A percentile compares a stretch with the other conserved stretches of the same genome.
Evolutionary conservation across 2,329 filamentous ascomycete species (phyloP).

Genomic region (Aspergillus brunneoviolaceus): DNA sequence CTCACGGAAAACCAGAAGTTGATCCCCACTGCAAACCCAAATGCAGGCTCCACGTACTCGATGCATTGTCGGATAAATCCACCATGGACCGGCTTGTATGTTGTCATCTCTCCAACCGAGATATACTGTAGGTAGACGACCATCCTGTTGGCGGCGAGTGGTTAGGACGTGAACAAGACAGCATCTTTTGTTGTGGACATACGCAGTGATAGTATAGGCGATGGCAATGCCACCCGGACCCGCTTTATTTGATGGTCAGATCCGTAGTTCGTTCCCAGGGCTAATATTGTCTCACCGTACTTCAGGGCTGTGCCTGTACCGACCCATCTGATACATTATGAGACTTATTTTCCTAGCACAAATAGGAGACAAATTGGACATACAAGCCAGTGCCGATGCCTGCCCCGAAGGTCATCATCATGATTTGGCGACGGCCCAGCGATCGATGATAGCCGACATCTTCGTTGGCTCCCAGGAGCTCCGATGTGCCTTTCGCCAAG

Average conservation of each 20-base stretch:
- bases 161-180: not conserved
- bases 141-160: constrained; percentile 20
- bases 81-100: constrained; percentile 34
- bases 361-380: not conserved
- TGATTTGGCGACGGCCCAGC: constrained; percentile 35
- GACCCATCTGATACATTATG: constrained; percentile 24
- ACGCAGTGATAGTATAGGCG: constrained; percentile 35
- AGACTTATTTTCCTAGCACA: not conserved
- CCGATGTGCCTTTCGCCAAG: constrained; percentile 1
- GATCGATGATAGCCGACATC: constrained; percentile 32
- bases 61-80: constrained; percentile 34
- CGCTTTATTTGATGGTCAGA: constrained; percentile 17
- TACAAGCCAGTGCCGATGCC: constrained; percentile 36
- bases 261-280: not conserved
- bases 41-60: constrained; percentile 30
- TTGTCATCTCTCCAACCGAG: constrained; percentile 33
- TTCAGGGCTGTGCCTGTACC: constrained; percentile 37
- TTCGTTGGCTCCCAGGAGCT: constrained; percentile 8
- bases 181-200: constrained; percentile 1
- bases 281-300: constrained; percentile 23
- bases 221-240: constrained; percentile 35
- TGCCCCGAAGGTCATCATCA: constrained; percentile 42
- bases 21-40: constrained; percentile 35
- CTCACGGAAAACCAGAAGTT: constrained; percentile 37
- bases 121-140: constrained; percentile 36